Percentiles rank a stretch among this genome's conserved stretches.
Conservation (phyloP, 257 asterid genomes). For the Nicotiana otophora region DNA sequence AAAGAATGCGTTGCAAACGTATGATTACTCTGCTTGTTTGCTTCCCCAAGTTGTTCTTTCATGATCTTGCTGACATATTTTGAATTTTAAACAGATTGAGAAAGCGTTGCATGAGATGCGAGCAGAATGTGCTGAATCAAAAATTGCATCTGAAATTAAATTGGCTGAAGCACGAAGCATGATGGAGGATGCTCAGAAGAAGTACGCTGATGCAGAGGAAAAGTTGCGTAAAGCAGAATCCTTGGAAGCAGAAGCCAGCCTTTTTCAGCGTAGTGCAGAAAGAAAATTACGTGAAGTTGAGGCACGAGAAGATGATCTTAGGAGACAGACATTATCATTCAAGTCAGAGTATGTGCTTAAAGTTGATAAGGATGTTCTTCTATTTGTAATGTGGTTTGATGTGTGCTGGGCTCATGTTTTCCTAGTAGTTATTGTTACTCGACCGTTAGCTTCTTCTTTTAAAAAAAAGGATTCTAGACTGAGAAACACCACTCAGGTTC, state of each 20-base stretch:
- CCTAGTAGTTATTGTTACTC: background rate
- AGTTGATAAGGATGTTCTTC: background rate
- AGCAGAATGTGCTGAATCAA: slow-evolving; percentile 81
- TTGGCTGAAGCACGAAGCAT: slow-evolving; percentile 59
- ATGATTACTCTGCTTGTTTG: slow-evolving; percentile 6
- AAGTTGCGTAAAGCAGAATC: slow-evolving; percentile 70
- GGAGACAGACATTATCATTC: slow-evolving; percentile 60
- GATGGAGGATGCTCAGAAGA: slow-evolving; percentile 69
- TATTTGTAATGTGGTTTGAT: slow-evolving; percentile 1
- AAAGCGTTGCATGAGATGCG: slow-evolving; percentile 97
- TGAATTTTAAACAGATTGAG: slow-evolving; percentile 54
- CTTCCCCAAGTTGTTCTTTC: background rate
- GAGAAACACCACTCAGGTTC: background rate
- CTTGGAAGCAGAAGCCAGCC: slow-evolving; percentile 79
- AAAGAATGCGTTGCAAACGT: slow-evolving; percentile 92
- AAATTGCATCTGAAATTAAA: slow-evolving; percentile 69
- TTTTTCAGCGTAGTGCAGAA: slow-evolving; percentile 74
- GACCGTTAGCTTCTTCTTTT: too few relatives aligned
- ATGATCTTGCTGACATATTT: slow-evolving; percentile 1
- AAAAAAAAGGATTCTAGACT: background rate
- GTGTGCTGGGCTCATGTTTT: background rate
- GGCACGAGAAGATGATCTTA: slow-evolving; percentile 90
- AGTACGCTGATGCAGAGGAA: slow-evolving; percentile 60
- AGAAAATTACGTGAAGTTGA: slow-evolving; percentile 89
- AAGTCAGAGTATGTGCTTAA: slow-evolving; percentile 68